A percentile compares a stretch with the other conserved stretches of the same genome.
Conservation (phyloP, 306 rosid species). For the Prunus davidiana region DNA sequence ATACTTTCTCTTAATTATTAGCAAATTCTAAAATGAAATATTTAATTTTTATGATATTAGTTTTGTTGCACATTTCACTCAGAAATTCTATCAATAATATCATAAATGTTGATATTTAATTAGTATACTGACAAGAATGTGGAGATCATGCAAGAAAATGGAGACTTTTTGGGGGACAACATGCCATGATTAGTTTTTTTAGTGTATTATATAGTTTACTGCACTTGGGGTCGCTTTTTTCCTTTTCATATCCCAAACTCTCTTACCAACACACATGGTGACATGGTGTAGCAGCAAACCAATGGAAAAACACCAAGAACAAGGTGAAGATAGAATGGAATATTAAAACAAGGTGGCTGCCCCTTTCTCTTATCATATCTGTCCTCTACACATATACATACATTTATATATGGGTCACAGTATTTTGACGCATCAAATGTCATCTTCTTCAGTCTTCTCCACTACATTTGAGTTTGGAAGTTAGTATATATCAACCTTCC, state of each 20-base stretch:
- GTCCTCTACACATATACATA: too few species aligned
- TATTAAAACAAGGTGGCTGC: not conserved
- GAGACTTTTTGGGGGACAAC: conserved; percentile 16
- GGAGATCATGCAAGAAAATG: conserved; percentile 4
- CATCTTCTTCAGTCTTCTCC: conserved; percentile 13
- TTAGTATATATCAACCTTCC: not conserved
- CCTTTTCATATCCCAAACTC: not conserved
- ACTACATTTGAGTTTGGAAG: not conserved
- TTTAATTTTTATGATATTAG: not conserved
- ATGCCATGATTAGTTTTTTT: conserved; percentile 10
- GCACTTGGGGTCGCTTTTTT: conserved; percentile 7
- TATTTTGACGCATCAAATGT: conserved; percentile 5
- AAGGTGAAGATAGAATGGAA: conserved; percentile 8
- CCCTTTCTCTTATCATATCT: conserved; percentile 17
- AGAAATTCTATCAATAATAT: not conserved
- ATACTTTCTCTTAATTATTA: not conserved
- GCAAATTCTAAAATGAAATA: not conserved
- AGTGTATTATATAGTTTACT: not conserved
- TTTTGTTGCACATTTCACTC: not conserved
- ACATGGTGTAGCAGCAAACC: conserved; percentile 21
- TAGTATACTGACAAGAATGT: not conserved
- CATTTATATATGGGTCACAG: not conserved
- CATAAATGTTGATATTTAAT: not conserved
- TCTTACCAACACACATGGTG: conserved; percentile 33
- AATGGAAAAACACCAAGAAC: not conserved